Percentiles rank a stretch among this genome's conserved stretches.
Evolutionary conservation across 768 basidiomycete genomes (phyloP).

Genomic region (Psilocybe azurescens): DNA sequence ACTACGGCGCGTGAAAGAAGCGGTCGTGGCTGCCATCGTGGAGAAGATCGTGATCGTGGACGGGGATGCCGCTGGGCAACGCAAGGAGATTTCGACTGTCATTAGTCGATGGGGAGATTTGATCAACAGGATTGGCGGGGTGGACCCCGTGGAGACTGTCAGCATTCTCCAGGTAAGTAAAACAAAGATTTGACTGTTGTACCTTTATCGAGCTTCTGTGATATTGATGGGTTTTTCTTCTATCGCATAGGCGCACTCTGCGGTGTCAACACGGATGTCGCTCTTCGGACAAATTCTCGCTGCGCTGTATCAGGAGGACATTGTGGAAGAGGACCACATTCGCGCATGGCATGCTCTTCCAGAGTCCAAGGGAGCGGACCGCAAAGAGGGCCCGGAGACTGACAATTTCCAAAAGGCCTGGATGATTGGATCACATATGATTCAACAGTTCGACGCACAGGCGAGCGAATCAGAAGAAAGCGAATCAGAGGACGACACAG

Average conservation of each 20-base stretch:
- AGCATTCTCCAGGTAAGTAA: conserved; percentile 72
- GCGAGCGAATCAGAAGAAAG: conserved; percentile 42
- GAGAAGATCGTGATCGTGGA: conserved; percentile 69
- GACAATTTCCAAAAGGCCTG: conserved; percentile 74
- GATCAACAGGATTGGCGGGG: conserved; percentile 80
- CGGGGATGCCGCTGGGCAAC: conserved; percentile 60
- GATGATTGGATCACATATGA: conserved; percentile 74
- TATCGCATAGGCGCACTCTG: conserved; percentile 61
- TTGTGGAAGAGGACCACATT: conserved; percentile 90
- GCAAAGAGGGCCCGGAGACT: conserved; percentile 31
- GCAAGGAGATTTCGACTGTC: conserved; percentile 66
- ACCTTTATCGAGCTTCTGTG: background rate
- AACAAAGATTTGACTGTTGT: background rate
- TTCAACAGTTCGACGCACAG: conserved; percentile 82
- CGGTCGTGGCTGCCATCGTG: conserved; percentile 86
- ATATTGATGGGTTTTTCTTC: background rate
- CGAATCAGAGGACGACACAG: conserved; percentile 15
- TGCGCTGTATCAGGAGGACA: conserved; percentile 88
- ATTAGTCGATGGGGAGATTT: conserved; percentile 83
- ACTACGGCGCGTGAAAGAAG: conserved; percentile 82
- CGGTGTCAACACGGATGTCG: conserved; percentile 61
- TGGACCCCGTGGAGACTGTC: conserved; percentile 83
- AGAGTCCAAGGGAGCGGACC: conserved; percentile 47
- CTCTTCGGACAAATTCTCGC: conserved; percentile 88
- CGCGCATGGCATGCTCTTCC: conserved; percentile 80